These are phyloP conservation scores for Claviceps arundinis DNA, from an alignment of 2,329 filamentous ascomycete genomes.

Conservation along the genomic window DNA sequence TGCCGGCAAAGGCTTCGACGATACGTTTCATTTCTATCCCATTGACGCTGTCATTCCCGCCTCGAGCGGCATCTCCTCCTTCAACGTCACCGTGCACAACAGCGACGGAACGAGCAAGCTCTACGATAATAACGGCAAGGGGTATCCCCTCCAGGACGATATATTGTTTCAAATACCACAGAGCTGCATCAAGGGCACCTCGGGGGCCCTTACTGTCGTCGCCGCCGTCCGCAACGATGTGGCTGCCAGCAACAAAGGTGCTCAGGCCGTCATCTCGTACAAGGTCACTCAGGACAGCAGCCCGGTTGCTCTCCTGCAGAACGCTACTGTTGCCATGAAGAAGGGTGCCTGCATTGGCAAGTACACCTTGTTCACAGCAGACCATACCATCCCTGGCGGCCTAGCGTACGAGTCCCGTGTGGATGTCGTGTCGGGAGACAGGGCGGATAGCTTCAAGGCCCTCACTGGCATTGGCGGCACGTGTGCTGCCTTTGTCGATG, in stretches of 20 bases:
- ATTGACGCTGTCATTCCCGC: constrained; percentile 37
- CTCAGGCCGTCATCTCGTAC: constrained; percentile 29
- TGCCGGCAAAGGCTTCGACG: constrained; percentile 42
- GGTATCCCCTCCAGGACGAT: constrained; percentile 40
- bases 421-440: constrained; percentile 29
- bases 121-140: constrained; percentile 44
- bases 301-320: constrained; percentile 28
- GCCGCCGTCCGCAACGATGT: constrained; percentile 38
- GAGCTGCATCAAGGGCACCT: constrained; percentile 36
- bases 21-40: constrained; percentile 44
- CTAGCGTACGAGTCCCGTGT: constrained; percentile 31
- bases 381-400: constrained; percentile 30
- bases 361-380: constrained; percentile 35
- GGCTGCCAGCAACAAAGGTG: constrained; percentile 21
- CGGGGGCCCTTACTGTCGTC: constrained; percentile 29
- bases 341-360: constrained; percentile 30
- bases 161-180: constrained; percentile 42
- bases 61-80: constrained; percentile 47
- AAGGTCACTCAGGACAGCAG: constrained; percentile 26
- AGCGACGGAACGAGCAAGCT: constrained; percentile 30
- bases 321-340: constrained; percentile 24
- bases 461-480: constrained; percentile 29
- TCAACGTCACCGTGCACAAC: constrained; percentile 38
- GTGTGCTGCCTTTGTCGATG: constrained; percentile 27
- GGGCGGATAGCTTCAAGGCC: constrained; percentile 35